Percentiles rank a stretch among this genome's conserved stretches.
Evolutionary conservation across 2,329 filamentous ascomycete genomes (phyloP).

Genomic region (Diplodia sapinea): DNA sequence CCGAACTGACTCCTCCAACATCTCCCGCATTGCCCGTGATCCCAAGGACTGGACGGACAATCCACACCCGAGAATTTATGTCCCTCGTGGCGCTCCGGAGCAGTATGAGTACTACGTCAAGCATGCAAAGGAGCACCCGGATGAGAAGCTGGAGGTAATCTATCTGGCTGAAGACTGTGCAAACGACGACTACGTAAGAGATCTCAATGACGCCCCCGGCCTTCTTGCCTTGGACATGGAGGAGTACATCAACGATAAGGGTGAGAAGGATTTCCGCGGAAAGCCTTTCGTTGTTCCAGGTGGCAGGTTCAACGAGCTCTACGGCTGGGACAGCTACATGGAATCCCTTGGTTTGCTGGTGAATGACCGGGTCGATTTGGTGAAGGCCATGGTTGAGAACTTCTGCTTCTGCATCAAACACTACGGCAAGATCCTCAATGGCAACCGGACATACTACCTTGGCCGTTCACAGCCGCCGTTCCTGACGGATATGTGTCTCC

Average conservation of each 20-base stretch:
- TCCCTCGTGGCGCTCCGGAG: constrained; percentile 81
- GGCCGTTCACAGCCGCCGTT: constrained; percentile 94
- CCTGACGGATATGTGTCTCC: constrained; percentile 93
- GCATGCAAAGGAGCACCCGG: constrained; percentile 77
- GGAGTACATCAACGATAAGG: constrained; percentile 69
- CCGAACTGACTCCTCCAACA: constrained; percentile 84
- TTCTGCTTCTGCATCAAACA: constrained; percentile 99
- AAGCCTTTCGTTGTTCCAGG: constrained; percentile 97
- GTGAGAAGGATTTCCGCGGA: constrained; percentile 73
- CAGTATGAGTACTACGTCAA: constrained; percentile 88
- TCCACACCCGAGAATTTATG: constrained; percentile 87
- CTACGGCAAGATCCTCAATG: constrained; percentile 98
- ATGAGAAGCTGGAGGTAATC: constrained; percentile 86
- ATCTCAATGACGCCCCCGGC: constrained; percentile 86
- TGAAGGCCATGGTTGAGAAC: constrained; percentile 93
- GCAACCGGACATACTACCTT: constrained; percentile 94
- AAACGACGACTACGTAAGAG: constrained; percentile 78
- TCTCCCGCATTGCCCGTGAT: constrained; percentile 84
- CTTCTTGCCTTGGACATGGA: constrained; percentile 90
- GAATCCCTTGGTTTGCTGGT: constrained; percentile 87
- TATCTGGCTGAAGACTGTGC: constrained; percentile 73
- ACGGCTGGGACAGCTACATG: constrained; percentile 99
- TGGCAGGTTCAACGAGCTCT: constrained; percentile 96
- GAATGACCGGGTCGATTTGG: constrained; percentile 82
- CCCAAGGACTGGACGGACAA: constrained; percentile 96